Evolutionary conservation across 129 eudicot genomes (phyloP).

Genomic region (Flaveria brownii): DNA sequence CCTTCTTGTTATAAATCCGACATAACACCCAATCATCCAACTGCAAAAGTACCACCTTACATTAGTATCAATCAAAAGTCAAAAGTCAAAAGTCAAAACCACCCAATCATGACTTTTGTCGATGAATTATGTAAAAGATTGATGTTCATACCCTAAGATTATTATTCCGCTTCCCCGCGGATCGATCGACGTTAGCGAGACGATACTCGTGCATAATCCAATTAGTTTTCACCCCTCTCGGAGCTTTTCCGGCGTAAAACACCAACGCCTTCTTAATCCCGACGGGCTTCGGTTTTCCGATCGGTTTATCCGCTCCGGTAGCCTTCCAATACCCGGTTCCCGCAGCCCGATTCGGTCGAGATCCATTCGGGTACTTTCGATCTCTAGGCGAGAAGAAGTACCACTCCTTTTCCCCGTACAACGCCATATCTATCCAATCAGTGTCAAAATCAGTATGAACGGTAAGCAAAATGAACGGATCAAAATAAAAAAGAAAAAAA

Average conservation of each 20-base stretch:
- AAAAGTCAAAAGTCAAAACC: too few species aligned
- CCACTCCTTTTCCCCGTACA: conserved; percentile 77
- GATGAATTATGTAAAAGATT: neutral
- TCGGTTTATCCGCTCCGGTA: conserved; percentile 72
- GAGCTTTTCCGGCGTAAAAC: conserved; percentile 75
- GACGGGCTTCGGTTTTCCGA: conserved; percentile 59
- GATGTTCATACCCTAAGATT: conserved; percentile 51
- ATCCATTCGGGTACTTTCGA: conserved; percentile 62
- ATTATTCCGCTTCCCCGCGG: conserved; percentile 56
- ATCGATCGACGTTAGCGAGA: conserved; percentile 65
- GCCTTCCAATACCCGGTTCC: conserved; percentile 80
- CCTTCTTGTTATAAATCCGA: conserved; percentile 73
- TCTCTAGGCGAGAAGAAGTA: conserved; percentile 70
- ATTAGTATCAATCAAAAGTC: too few species aligned
- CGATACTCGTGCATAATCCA: conserved; percentile 82
- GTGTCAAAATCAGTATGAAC: too few species aligned
- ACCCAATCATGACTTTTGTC: conserved; percentile 50
- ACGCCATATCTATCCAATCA: conserved; percentile 44
- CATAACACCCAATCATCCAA: conserved; percentile 76
- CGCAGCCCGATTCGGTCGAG: conserved; percentile 68
- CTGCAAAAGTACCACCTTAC: conserved; percentile 26
- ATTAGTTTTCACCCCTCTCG: conserved; percentile 63
- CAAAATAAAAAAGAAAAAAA: neutral
- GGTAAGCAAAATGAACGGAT: neutral
- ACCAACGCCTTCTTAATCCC: conserved; percentile 72